Percentiles rank a stretch among this genome's conserved stretches.
Evolutionary conservation across 2,329 filamentous ascomycete species (phyloP).

Genomic region (Penicillium nordicum): DNA sequence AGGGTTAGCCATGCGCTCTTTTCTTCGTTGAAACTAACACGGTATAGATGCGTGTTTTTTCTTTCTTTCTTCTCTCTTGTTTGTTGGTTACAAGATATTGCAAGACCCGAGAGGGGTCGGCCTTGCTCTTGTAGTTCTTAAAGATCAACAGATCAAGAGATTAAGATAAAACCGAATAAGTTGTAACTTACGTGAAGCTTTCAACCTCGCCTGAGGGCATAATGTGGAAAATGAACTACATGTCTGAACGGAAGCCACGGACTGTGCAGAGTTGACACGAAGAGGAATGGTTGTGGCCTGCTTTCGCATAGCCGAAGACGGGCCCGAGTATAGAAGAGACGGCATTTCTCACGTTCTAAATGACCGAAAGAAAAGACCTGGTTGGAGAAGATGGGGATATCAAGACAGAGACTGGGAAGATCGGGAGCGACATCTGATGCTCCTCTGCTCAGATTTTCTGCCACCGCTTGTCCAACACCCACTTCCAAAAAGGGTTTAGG

Average conservation of each 20-base stretch:
- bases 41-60: not conserved
- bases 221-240: conserved; percentile 31
- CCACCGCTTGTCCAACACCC: conserved; percentile 20
- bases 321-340: conserved; percentile 30
- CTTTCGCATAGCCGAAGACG: conserved; percentile 35
- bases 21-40: not conserved
- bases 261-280: conserved; percentile 25
- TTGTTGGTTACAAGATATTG: conserved; percentile 1
- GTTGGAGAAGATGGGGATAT: conserved; percentile 6
- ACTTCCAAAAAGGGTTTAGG: conserved; percentile 29
- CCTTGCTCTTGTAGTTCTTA: not conserved
- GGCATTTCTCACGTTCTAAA: conserved; percentile 26
- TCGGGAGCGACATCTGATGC: conserved; percentile 9
- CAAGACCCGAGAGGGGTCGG: not conserved
- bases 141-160: not conserved
- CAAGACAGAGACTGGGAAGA: conserved; percentile 1
- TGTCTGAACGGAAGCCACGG: conserved; percentile 29
- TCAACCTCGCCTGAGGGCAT: conserved; percentile 27
- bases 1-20: conserved; percentile 12
- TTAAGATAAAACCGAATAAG: not conserved
- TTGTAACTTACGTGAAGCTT: conserved; percentile 30
- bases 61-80: not conserved
- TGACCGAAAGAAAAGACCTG: conserved; percentile 4
- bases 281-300: conserved; percentile 31
- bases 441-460: conserved; percentile 26